Conservation (phyloP, 2,329 filamentous ascomycete species). For the Diaporthe ilicicola region DNA sequence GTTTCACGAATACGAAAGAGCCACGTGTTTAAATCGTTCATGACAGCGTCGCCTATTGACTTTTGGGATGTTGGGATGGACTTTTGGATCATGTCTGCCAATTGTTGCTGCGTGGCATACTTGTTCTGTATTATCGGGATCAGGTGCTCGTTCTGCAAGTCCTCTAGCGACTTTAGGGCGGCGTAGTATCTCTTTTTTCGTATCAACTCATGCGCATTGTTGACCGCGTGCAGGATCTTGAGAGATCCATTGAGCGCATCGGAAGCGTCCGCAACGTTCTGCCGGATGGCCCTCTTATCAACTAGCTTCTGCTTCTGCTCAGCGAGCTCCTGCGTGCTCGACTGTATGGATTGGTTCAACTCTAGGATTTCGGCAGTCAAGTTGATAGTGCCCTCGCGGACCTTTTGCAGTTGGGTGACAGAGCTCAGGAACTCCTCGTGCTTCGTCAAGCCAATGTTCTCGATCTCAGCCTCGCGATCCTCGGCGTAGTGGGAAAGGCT, state of each 20-base stretch:
- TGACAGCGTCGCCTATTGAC: slow-evolving; percentile 94
- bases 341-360: slow-evolving; percentile 93
- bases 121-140: slow-evolving; percentile 76
- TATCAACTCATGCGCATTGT: slow-evolving; percentile 91
- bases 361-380: slow-evolving; percentile 91
- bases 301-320: slow-evolving; percentile 95
- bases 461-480: slow-evolving; percentile 89
- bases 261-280: slow-evolving; percentile 94
- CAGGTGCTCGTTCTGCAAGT: slow-evolving; percentile 94
- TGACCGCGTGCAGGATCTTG: slow-evolving; percentile 90
- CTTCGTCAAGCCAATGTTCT: slow-evolving; percentile 92
- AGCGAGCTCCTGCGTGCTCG: slow-evolving; percentile 91
- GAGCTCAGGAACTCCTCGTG: slow-evolving; percentile 96
- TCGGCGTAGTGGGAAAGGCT: slow-evolving; percentile 83
- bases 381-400: slow-evolving; percentile 88
- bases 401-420: slow-evolving; percentile 90
- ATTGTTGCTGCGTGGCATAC: slow-evolving; percentile 92
- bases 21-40: slow-evolving; percentile 97
- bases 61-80: slow-evolving; percentile 94
- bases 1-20: slow-evolving; percentile 93
- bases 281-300: slow-evolving; percentile 88
- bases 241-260: slow-evolving; percentile 90
- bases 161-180: slow-evolving; percentile 90
- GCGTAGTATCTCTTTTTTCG: slow-evolving; percentile 95
- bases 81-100: slow-evolving; percentile 94